Evolutionary conservation across 129 eudicot genomes (phyloP), one percentile per base, ranked within the genome.

Genomic region (Lactuca sativa): DNA sequence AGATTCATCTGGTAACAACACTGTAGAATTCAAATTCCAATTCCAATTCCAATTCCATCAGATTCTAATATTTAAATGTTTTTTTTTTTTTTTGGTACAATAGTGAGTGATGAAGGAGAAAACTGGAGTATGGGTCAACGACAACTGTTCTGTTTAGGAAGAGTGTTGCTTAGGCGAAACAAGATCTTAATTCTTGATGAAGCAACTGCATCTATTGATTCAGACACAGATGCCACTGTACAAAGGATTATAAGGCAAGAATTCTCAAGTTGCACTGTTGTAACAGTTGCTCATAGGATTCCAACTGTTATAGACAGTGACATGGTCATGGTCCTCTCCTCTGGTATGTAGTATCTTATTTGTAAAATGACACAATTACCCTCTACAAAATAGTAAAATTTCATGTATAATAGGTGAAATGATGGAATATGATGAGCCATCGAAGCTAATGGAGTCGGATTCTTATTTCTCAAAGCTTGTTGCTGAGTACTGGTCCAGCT

Each of bases 151-250:
- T 90, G 89, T 62, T 86, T 90, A 0, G 97, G 95, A 32, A 76
- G 91, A 44, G 95, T 82, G 9, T 72, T 90, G 7, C 76, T 90
- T 0, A 82, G 64, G 64, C 67, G 79, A 71, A 84, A 81, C 72
- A 82, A 66, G 78, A 78, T 86, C 18, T 49, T 86, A 40, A 82
- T 90, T 21, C 77, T 90, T 3, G 97, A 90, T 79, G 97, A 90
- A 74, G 97, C 97, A 58, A 90, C 97, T 4, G 97, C 95, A 4
- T 90, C 97, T 0, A 81, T 90, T 15, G 97, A 90, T 80, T 84
- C 95, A 0, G 65, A 80, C 12, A 90, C 97, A 0, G 95, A 90
- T 73, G 81, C 82, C 40, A 80, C 80, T 36, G 52, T 90, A 30
- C 92, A 90, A 66, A 85, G 64, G 36, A 87, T 88, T n/a, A 87